Evolutionary conservation across 2,329 filamentous ascomycete species (phyloP).

Genomic region (Fusarium devonianum): DNA sequence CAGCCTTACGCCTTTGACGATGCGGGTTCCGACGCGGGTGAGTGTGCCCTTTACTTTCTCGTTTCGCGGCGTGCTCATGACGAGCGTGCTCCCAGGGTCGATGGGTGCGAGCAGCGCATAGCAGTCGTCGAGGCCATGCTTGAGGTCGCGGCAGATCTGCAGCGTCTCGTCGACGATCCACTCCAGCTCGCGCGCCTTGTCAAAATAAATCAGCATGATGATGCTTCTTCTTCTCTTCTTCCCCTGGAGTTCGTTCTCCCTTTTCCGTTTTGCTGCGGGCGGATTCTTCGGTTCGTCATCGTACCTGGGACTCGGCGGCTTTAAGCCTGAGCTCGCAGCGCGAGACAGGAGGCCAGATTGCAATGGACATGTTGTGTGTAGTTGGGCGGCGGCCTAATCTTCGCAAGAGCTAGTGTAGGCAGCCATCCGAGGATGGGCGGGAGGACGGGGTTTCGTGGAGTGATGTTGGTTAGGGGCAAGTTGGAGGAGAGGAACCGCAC

Average conservation of each 20-base stretch:
- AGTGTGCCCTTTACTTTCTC: conserved; percentile 93
- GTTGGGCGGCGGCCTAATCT: conserved; percentile 18
- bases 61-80: conserved; percentile 84
- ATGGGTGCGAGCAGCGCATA: conserved; percentile 84
- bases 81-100: conserved; percentile 86
- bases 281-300: conserved; percentile 24
- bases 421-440: conserved; percentile 29
- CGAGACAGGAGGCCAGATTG: conserved; percentile 64
- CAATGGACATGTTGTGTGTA: conserved; percentile 62
- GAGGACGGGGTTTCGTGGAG: conserved; percentile 1
- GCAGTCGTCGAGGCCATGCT: conserved; percentile 83
- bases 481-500: conserved; percentile 31
- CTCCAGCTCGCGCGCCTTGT: conserved; percentile 59
- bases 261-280: not conserved
- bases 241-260: not conserved
- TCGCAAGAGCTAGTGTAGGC: conserved; percentile 16
- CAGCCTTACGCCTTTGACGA: conserved; percentile 81
- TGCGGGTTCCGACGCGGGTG: conserved; percentile 86
- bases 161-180: conserved; percentile 63
- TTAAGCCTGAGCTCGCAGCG: conserved; percentile 59
- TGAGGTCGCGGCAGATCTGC: conserved; percentile 57
- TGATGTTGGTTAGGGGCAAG: conserved; percentile 21
- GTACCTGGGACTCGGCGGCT: conserved; percentile 60
- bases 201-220: conserved; percentile 41
- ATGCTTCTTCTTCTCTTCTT: not conserved